Evolutionary conservation across 106 monocot species (phyloP), one percentile per base, ranked within the genome.

Genomic region (Triglochin maritima): DNA sequence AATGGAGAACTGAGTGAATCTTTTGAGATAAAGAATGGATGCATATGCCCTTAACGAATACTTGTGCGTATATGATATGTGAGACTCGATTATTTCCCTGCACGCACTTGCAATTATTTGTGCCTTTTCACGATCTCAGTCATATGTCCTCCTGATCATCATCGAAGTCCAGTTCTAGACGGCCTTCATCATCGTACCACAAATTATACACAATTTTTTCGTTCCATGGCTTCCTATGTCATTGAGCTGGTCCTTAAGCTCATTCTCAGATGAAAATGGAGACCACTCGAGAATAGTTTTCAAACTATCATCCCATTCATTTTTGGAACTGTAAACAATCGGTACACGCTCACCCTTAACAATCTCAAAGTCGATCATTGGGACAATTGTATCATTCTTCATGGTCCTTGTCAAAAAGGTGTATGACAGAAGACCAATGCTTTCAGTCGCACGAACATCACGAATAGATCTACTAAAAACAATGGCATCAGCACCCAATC

Each of bases 141-240:
- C 77, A 47, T 85, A 94, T 90, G 65, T 94, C 94, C 79, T 90
- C 87, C 54, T 89, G 84, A 82, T 94, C 85, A 59, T 94, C 94
- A 69, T 87, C 76, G 70, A 94, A 90, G 70, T 94, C 94, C 71
- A 94, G 62, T 71, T 94, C 94, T 55, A 87, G 66, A 49, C 84
- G 79, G 10, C 90, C 90, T 71, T 87, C 84, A 76, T 94, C 90
- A 74, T 94, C 84, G 76, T 87, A 81, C 94, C 94, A 94, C 43
- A 94, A 77, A 72, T 94, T 94, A 73, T 87, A 94, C 61, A 94
- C 67, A 17, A 94, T 83, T 81, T 94, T 90, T 42, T n/a, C n/a
- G 94, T 90, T 58, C 94, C 94, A 81, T 90, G 90, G n/a, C 66
- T 44, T 51, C 79, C 90, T 17, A 94, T 64, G 79, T 87, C 87